Base-by-base conservation (phyloP, 345 rosid species). In the Eucalyptus curtisii region DNA sequence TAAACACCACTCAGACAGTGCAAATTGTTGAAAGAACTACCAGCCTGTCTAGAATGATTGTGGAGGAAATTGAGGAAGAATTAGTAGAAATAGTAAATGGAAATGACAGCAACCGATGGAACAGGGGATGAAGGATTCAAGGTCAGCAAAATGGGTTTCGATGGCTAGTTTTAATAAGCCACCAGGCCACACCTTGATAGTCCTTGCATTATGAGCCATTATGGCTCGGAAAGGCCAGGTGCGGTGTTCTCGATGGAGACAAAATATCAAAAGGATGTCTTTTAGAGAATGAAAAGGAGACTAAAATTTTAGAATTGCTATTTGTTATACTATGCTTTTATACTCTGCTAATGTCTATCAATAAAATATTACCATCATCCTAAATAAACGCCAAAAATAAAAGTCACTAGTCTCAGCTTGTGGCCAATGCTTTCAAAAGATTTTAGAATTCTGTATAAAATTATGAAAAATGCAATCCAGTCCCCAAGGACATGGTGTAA, bases 31-130 rank as follows among this genome's bases (percentile, higher is more conserved):
- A 7, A 64, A n/a, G 37, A 64, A 64, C 76, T 64, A 64, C 76
- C 5, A 64, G 5, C 20, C 37, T 64, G 37, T 64, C 76, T 64
- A 64, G 37, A 64, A 7, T 64, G 76, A 64, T 7, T n/a, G 19
- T 64, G 76, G 76, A 14, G 37, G 76, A 64, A 64, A n/a, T n/a
- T 14, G 76, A n/a, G 76, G 37, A 64, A n/a, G 37, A n/a, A 64
- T 64, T 14, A n/a, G 76, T 10, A 64, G 76, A 30, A n/a, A 7
- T 7, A 7, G 76, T n/a, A 64, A 13, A 7, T 14, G 37, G 76
- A 31, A 31, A 13, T n/a, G 5, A 0, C 0, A 64, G 1, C 37
- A 7, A n/a, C 76, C 20, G 4, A 1, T 64, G 20, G 37, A n/a
- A n/a, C 37, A n/a, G 33, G 37, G 19, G 33, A 4, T 14, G 37